phyloP scores from a whole-genome alignment of 2,329 filamentous ascomycete species.

The Botrytis galanthina region DNA sequence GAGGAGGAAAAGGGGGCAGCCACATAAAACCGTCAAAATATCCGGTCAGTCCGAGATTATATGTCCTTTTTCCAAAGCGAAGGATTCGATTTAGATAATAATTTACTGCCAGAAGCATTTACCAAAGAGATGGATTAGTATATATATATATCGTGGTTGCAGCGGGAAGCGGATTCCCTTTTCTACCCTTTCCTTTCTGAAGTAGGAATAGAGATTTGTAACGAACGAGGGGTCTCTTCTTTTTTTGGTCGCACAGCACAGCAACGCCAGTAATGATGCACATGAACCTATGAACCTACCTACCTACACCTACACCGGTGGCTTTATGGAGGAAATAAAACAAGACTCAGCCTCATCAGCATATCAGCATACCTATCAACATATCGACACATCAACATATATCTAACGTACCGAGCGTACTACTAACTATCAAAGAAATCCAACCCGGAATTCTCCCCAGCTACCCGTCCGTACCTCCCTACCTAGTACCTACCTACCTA shows the following conservation, averaged over 20 bases:
- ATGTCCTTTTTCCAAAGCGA: not conserved
- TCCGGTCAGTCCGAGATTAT: slow-evolving; percentile 5
- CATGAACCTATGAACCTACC: not conserved
- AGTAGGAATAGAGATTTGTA: not conserved
- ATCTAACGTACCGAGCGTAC: not conserved
- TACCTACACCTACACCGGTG: not conserved
- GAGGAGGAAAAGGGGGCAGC: slow-evolving; percentile 1
- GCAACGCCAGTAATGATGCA: not conserved
- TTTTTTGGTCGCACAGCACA: not conserved
- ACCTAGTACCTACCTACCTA: not conserved
- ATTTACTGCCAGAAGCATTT: not conserved
- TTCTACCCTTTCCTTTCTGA: not conserved
- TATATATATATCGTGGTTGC: not conserved
- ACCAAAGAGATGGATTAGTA: not conserved
- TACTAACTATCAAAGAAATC: not conserved
- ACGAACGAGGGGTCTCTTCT: not conserved
- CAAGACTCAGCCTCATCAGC: slow-evolving; percentile 12
- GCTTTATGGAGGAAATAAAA: not conserved
- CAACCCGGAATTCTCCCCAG: not conserved
- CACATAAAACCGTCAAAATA: slow-evolving; percentile 5
- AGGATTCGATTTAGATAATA: not conserved
- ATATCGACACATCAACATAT: too few relatives aligned
- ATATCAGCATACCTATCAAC: too few relatives aligned
- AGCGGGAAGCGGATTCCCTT: not conserved
- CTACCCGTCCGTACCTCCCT: not conserved